phyloP scores from a whole-genome alignment of 805 yeast genomes.

The Scheffersomyces lignosus region DNA sequence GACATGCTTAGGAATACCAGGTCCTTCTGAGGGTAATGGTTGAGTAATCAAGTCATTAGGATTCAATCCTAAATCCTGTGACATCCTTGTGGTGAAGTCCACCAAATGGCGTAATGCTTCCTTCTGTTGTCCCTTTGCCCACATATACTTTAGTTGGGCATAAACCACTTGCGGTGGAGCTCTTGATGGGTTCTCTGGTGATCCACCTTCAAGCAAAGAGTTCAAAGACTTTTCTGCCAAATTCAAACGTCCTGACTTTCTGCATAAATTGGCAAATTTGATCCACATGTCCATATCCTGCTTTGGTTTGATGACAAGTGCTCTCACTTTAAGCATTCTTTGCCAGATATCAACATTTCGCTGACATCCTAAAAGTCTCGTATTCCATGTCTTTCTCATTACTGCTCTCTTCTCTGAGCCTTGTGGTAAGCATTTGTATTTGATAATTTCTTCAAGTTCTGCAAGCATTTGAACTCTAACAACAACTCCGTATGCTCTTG shows the following conservation, averaged over 20 bases:
- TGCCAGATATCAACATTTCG: slow-evolving; percentile 99
- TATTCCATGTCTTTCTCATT: slow-evolving; percentile 92
- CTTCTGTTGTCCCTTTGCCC: slow-evolving; percentile 89
- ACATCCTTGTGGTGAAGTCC: slow-evolving; percentile 88
- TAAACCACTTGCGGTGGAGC: slow-evolving; percentile 97
- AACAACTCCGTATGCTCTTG: slow-evolving; percentile 94
- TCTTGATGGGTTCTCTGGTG: slow-evolving; percentile 61
- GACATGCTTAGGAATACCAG: slow-evolving; percentile 72
- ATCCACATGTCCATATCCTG: slow-evolving; percentile 98
- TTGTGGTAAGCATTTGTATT: slow-evolving; percentile 81
- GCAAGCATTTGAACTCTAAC: slow-evolving; percentile 97
- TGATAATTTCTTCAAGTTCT: slow-evolving; percentile 91
- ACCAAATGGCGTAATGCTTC: slow-evolving; percentile 85
- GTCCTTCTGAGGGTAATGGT: slow-evolving; percentile 72
- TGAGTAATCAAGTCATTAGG: slow-evolving; percentile 86
- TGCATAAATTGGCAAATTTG: slow-evolving; percentile 92
- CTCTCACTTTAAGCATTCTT: slow-evolving; percentile 87
- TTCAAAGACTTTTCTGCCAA: slow-evolving; percentile 91
- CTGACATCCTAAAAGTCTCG: slow-evolving; percentile 89
- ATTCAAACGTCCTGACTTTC: slow-evolving; percentile 90
- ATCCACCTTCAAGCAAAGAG: slow-evolving; percentile 72
- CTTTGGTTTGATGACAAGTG: slow-evolving; percentile 89
- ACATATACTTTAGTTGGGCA: slow-evolving; percentile 93
- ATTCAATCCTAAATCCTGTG: slow-evolving; percentile 82
- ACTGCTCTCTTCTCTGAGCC: slow-evolving; percentile 75